Base-by-base conservation (phyloP, 148 eudicot genomes). In the Gaultheria prostrata region DNA sequence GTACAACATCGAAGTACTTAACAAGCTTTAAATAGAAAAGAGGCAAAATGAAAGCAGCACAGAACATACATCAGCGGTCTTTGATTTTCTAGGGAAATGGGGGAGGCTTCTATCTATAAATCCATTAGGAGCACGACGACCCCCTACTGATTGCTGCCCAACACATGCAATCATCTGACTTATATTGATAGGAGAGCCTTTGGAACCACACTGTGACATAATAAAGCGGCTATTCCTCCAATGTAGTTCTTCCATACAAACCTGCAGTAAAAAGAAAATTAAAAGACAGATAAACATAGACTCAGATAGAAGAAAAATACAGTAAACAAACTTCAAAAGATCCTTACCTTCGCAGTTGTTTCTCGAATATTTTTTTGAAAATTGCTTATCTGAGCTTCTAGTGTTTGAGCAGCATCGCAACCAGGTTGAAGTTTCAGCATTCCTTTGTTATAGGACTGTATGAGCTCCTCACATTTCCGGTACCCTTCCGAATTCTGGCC, bases 121-220 rank as follows among this genome's bases (percentile, higher is more conserved):
- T 82, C 99, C 99, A 88, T 97, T 89, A 6, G 98, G 98, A 69
- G 98, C 98, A 84, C 99, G 92, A 80, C 88, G 90, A 50, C 99
- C 99, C 30, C 98, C 98, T 74, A 97, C 99, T 84, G 93, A 86
- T 88, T 97, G 99, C 91, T 97, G 99, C 79, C 99, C 99, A 85
- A 97, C 98, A 87, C 98, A 95, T 67, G 98, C 98, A 91, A 97
- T 90, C 99, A 97, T 97, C 89, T 97, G 99, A 82, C 99, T 92
- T 39, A 97, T 97, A 90, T 97, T 97, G 82, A 93, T 92, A 53
- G 93, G 92, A 56, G 98, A 97, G 84, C 99, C 99, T 88, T 97
- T 97, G 32, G 99, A 97, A 63, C 99, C 99, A 88, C 99, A 97
- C 67, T 93, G 96, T 57, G 98, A 91, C 99, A 97, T 97, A 50